Base-by-base conservation (phyloP, 306 rosid species). In the Styphnolobium japonicum region DNA sequence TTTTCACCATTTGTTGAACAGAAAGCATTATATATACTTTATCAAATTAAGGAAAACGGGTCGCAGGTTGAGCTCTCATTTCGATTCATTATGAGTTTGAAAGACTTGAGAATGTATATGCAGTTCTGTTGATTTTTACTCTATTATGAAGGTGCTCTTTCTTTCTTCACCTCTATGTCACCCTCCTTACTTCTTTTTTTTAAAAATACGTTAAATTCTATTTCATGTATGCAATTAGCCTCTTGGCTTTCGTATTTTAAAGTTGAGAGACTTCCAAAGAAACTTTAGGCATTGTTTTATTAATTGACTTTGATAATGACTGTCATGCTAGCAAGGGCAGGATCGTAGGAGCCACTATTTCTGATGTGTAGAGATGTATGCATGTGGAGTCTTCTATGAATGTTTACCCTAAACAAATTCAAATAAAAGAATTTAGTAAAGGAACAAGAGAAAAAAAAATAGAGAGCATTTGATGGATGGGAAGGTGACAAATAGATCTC, bases 291-390 rank as follows among this genome's bases (percentile, higher is more conserved):
- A 29, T 56, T 67, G 34, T 62, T 67, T 45, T 58, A 57, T 75
- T 61, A 65, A 36, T 36, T 57, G 25, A 46, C 71, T 67, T 43
- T 25, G 39, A 69, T 45, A 18, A 57, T 58, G 65, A 36, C 62
- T 76, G 22, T 76, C 71, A 63, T 31, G 14, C 75, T 62, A 63
- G 77, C 48, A 65, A 75, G 77, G 81, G 31, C 7, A 40, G n/a
- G 23, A 18, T 2, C 15, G 1, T 18, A 36, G 40, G 40, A 36
- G 40, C 40, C 8, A 36, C 53, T 10, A 12, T 18, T 15, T 16
- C 5, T 27, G 62, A 48, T 36, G n/a, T 18, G 31, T 1, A 46
- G 16, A 46, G 18, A 43, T 66, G 12, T 31, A 60, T 61, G 43
- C 36, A 21, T 25, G 55, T 46, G 80, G 7, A 37, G 39, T 62